These are phyloP conservation scores for Hypomontagnella submonticulosa DNA, from an alignment of 495 filamentous ascomycete species.

Conservation along the genomic window DNA sequence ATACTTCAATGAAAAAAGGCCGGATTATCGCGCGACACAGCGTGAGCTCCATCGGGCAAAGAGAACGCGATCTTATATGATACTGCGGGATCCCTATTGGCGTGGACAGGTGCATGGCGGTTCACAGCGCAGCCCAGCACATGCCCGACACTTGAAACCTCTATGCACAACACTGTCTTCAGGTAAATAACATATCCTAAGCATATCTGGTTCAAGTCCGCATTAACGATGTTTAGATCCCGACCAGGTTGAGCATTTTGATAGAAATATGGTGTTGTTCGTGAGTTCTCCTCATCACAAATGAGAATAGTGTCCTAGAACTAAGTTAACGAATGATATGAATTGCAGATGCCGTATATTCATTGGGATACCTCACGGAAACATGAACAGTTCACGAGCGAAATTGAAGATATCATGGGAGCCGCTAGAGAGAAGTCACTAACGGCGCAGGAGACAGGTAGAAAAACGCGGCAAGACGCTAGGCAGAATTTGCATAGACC, in stretches of 20 bases:
- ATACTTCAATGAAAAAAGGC: constrained; percentile 33
- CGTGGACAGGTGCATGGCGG: constrained; percentile 38
- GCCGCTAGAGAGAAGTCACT: constrained; percentile 22
- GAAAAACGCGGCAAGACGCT: constrained; percentile 3
- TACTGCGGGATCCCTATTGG: constrained; percentile 41
- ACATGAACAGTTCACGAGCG: constrained; percentile 43
- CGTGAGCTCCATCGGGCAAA: constrained; percentile 13
- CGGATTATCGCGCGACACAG: constrained; percentile 12
- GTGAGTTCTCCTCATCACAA: constrained; percentile 33
- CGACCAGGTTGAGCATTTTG: constrained; percentile 33
- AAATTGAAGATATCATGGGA: constrained; percentile 50
- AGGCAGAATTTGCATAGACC: constrained; percentile 1
- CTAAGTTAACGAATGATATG: background rate
- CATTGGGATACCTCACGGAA: constrained; percentile 69
- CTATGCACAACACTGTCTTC: constrained; percentile 48
- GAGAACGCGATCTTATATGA: constrained; percentile 27
- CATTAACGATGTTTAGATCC: constrained; percentile 10
- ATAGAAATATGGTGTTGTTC: constrained; percentile 54
- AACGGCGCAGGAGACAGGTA: constrained; percentile 12
- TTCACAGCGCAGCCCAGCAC: constrained; percentile 39
- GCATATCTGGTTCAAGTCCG: background rate
- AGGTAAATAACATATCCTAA: constrained; percentile 20
- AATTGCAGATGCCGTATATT: constrained; percentile 69
- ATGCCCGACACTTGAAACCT: constrained; percentile 54
- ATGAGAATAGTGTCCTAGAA: background rate